A percentile compares a stretch with the other conserved stretches of the same genome.
phyloP scores from a whole-genome alignment of 78 protist genomes.

The Dictyostelium capitatum region DNA sequence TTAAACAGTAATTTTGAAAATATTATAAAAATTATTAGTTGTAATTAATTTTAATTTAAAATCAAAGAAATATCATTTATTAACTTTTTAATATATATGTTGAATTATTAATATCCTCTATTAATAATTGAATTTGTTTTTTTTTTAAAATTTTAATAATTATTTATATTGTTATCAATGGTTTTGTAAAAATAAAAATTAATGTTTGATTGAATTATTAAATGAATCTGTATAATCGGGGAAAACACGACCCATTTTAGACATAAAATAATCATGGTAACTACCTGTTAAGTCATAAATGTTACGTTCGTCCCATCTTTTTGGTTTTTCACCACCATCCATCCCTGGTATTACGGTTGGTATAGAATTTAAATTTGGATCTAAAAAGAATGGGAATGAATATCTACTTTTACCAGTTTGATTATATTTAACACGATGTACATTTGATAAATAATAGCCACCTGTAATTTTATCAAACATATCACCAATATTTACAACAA shows the following conservation, averaged over 20 bases:
- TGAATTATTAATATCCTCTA: no score
- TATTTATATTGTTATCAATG: no score
- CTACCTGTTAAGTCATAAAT: conserved; percentile 41
- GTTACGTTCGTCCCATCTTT: conserved; percentile 36
- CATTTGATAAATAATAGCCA: conserved; percentile 58
- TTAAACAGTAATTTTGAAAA: no score
- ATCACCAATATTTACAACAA: conserved; percentile 85
- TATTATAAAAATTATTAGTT: no score
- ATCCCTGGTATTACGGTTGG: conserved; percentile 1
- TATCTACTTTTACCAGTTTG: conserved; percentile 12
- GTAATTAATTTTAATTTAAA: no score
- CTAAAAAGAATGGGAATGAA: conserved; percentile 81
- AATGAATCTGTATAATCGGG: no score
- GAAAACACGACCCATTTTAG: conserved; percentile 32
- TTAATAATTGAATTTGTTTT: no score
- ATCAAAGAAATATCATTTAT: no score
- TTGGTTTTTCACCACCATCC: conserved; percentile 20
- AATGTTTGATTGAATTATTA: no score
- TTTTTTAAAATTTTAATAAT: no score
- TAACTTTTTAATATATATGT: no score
- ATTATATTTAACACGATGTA: conserved; percentile 64
- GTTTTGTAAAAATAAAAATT: no score
- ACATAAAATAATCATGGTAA: conserved; percentile 30
- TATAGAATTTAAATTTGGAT: conserved; percentile 40
- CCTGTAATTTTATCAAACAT: conserved; percentile 74